Percentiles rank a stretch among this genome's conserved stretches.
Conservation (phyloP, 108 stramenopile genomes). For the Parmales sp. region DNA sequence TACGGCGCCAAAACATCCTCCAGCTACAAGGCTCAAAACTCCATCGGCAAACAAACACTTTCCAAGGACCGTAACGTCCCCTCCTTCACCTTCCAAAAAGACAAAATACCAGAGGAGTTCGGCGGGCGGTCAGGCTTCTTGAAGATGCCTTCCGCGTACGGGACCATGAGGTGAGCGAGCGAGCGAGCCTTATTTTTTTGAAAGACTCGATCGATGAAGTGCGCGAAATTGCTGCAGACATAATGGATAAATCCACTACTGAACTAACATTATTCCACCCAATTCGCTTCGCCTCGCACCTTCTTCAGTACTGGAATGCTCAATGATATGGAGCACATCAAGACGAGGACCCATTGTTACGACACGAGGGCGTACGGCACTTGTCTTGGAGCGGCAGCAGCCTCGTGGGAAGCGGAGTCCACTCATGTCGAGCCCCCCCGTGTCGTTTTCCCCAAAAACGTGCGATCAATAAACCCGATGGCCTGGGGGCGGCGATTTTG, state of each 20-base stretch:
- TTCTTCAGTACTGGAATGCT: not conserved
- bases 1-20: not conserved
- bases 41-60: not conserved
- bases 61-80: not conserved
- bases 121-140: not conserved
- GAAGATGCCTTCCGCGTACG: conserved; percentile 3
- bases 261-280: no score
- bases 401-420: not conserved
- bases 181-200: no score
- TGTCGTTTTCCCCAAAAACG: not conserved
- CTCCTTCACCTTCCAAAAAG: not conserved
- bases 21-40: not conserved
- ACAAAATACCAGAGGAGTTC: not conserved
- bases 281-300: no score
- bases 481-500: conserved; percentile 1
- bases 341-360: conserved; percentile 6
- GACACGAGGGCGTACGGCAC: conserved; percentile 7
- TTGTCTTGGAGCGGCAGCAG: not conserved
- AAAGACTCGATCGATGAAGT: no score
- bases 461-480: not conserved
- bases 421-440: not conserved
- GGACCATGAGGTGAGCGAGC: no score
- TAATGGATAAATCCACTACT: no score
- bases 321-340: conserved; percentile 12
- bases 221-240: no score